These are phyloP conservation scores for Pichia sp. DNA, from an alignment of 1,139 yeast species.

Conservation along the genomic window DNA sequence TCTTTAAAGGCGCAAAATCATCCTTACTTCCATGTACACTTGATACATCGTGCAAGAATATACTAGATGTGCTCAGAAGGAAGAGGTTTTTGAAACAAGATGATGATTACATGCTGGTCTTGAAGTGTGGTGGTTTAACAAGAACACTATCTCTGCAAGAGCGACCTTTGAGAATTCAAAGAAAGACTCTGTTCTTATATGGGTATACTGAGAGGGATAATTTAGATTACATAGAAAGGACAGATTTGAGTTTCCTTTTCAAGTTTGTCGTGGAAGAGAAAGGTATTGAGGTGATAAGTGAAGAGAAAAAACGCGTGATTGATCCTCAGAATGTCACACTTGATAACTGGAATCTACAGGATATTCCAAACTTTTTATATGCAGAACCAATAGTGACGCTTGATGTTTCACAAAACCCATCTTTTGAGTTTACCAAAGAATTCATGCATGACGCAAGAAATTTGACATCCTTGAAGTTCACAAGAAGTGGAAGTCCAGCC, in stretches of 20 bases:
- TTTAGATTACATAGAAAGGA: slow-evolving; percentile 74
- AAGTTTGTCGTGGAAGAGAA: slow-evolving; percentile 76
- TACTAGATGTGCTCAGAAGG: slow-evolving; percentile 61
- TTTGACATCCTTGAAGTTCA: slow-evolving; percentile 58
- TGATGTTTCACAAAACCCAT: slow-evolving; percentile 84
- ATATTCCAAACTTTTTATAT: slow-evolving; percentile 77
- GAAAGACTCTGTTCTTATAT: slow-evolving; percentile 62
- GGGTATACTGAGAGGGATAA: slow-evolving; percentile 79
- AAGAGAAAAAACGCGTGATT: slow-evolving; percentile 55
- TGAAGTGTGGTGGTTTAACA: slow-evolving; percentile 71
- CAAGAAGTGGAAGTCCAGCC: slow-evolving; percentile 63
- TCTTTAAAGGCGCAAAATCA: slow-evolving; percentile 43
- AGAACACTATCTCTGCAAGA: slow-evolving; percentile 69
- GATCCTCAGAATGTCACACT: slow-evolving; percentile 73
- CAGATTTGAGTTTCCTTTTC: slow-evolving; percentile 79
- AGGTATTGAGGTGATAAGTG: slow-evolving; percentile 49
- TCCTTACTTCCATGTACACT: slow-evolving; percentile 36
- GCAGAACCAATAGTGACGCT: slow-evolving; percentile 76
- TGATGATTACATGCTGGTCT: slow-evolving; percentile 70
- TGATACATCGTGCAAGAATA: slow-evolving; percentile 70
- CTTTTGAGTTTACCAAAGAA: slow-evolving; percentile 75
- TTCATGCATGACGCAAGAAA: slow-evolving; percentile 79
- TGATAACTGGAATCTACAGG: slow-evolving; percentile 67
- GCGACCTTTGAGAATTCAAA: slow-evolving; percentile 71
- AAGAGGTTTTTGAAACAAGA: slow-evolving; percentile 66